These are phyloP conservation scores for Penicillium hesseltinei DNA, from an alignment of 2,329 filamentous ascomycete genomes.

Conservation along the genomic window DNA sequence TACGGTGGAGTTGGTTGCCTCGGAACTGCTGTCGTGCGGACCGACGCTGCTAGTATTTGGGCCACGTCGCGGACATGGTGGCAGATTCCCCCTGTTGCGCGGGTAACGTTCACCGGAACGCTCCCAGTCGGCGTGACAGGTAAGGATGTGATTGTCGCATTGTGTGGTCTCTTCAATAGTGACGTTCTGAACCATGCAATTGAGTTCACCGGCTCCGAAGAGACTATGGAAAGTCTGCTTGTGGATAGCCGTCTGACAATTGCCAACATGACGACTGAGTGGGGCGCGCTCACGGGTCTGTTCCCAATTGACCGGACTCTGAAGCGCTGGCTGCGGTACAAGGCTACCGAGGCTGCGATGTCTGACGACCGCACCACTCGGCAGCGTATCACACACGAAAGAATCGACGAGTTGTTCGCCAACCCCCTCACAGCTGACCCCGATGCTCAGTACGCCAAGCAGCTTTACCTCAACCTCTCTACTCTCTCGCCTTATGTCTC, in stretches of 20 bases:
- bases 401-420: conserved; percentile 68
- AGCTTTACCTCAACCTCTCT: conserved; percentile 76
- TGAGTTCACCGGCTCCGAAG: conserved; percentile 78
- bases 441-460: conserved; percentile 78
- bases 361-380: not conserved
- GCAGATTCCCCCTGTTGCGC: conserved; percentile 80
- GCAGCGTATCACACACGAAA: conserved; percentile 61
- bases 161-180: conserved; percentile 81
- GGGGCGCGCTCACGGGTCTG: conserved; percentile 69
- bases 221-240: conserved; percentile 70
- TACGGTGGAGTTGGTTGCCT: conserved; percentile 78
- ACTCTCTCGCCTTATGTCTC: conserved; percentile 81
- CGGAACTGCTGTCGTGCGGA: conserved; percentile 79
- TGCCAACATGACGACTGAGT: conserved; percentile 79
- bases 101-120: conserved; percentile 72
- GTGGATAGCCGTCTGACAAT: conserved; percentile 70
- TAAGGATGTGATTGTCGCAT: conserved; percentile 89
- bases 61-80: conserved; percentile 82
- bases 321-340: conserved; percentile 70
- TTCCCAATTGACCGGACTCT: conserved; percentile 79
- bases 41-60: conserved; percentile 84
- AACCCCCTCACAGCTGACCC: conserved; percentile 69
- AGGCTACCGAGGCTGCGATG: conserved; percentile 71
- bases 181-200: conserved; percentile 90
- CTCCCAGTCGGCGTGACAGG: conserved; percentile 79